Conservation (phyloP, 257 asterid species). For the Fraxinus americana region DNA sequence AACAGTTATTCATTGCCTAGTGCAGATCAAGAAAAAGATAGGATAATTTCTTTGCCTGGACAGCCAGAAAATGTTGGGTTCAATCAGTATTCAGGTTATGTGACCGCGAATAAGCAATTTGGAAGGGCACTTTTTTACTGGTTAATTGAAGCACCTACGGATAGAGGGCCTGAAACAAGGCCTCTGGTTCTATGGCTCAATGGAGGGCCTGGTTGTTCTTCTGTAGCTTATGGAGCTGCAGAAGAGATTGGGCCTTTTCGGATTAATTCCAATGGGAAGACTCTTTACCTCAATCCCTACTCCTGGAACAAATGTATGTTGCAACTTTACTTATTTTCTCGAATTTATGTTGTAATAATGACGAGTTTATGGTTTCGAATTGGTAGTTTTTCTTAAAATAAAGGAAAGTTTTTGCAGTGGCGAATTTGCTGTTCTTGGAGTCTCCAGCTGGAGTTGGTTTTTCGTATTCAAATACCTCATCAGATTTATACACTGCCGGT, state of each 20-base stretch:
- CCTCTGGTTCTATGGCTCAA: slow-evolving; percentile 96
- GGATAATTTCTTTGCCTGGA: slow-evolving; percentile 76
- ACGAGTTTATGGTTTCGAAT: background rate
- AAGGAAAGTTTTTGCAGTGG: slow-evolving; percentile 60
- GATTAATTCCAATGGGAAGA: slow-evolving; percentile 80
- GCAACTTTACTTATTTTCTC: slow-evolving; percentile 3
- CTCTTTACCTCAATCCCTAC: slow-evolving; percentile 75
- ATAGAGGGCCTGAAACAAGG: slow-evolving; percentile 61
- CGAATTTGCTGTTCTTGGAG: slow-evolving; percentile 90
- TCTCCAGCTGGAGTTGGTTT: slow-evolving; percentile 99
- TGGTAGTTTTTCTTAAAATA: slow-evolving; percentile 21
- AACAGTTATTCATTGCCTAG: slow-evolving; percentile 41
- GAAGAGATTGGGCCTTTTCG: slow-evolving; percentile 97
- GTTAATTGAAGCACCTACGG: slow-evolving; percentile 73
- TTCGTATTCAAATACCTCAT: slow-evolving; percentile 85
- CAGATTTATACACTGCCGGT: slow-evolving; percentile 81
- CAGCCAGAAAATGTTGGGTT: slow-evolving; percentile 78
- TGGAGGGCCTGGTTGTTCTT: slow-evolving; percentile 99
- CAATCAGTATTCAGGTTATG: slow-evolving; percentile 78
- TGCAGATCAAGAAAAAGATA: slow-evolving; percentile 76
- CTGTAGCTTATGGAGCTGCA: slow-evolving; percentile 92
- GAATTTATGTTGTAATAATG: slow-evolving; percentile 9
- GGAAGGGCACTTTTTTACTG: slow-evolving; percentile 96
- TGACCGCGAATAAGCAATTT: slow-evolving; percentile 66
- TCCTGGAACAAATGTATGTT: slow-evolving; percentile 92